A percentile compares a stretch with the other conserved stretches of the same genome.
phyloP scores from a whole-genome alignment of 495 filamentous ascomycete genomes.

The Pseudotulostoma volvatum region DNA sequence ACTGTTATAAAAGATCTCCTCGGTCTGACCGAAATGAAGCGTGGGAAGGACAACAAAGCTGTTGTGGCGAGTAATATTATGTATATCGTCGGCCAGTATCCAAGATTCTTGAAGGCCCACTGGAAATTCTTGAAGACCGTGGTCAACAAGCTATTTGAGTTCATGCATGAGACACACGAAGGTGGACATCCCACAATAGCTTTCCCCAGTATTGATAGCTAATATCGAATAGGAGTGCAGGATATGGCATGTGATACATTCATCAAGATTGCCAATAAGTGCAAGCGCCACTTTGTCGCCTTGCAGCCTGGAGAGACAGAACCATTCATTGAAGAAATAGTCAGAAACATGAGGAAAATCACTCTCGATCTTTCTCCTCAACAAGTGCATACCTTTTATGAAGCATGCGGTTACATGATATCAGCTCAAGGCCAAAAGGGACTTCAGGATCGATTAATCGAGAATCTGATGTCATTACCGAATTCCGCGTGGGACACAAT shows the following conservation, averaged over 20 bases:
- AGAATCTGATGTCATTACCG: slow-evolving; percentile 82
- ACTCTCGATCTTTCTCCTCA: slow-evolving; percentile 89
- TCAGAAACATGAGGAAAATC: slow-evolving; percentile 84
- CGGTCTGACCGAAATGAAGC: slow-evolving; percentile 97
- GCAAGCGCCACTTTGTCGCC: slow-evolving; percentile 91
- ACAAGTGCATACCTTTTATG: slow-evolving; percentile 97
- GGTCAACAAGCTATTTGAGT: slow-evolving; percentile 98
- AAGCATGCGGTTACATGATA: slow-evolving; percentile 98
- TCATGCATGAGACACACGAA: slow-evolving; percentile 99
- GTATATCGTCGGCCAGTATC: slow-evolving; percentile 99
- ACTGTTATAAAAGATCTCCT: slow-evolving; percentile 98
- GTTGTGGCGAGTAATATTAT: slow-evolving; percentile 99
- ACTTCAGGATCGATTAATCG: slow-evolving; percentile 76
- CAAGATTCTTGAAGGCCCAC: slow-evolving; percentile 92
- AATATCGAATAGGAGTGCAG: slow-evolving; percentile 57
- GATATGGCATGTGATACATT: slow-evolving; percentile 99
- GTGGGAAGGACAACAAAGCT: slow-evolving; percentile 97
- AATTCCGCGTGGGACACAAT: slow-evolving; percentile 93
- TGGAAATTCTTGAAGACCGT: slow-evolving; percentile 99
- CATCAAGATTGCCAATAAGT: slow-evolving; percentile 99
- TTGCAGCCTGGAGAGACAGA: slow-evolving; percentile 87
- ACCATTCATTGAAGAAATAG: slow-evolving; percentile 97
- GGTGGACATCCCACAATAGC: slow-evolving; percentile 43
- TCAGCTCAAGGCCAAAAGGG: slow-evolving; percentile 87
- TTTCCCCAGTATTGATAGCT: slow-evolving; percentile 8